phyloP scores from a whole-genome alignment of 1,284 basidiomycete genomes.

The Lignosus rhinocerotis region DNA sequence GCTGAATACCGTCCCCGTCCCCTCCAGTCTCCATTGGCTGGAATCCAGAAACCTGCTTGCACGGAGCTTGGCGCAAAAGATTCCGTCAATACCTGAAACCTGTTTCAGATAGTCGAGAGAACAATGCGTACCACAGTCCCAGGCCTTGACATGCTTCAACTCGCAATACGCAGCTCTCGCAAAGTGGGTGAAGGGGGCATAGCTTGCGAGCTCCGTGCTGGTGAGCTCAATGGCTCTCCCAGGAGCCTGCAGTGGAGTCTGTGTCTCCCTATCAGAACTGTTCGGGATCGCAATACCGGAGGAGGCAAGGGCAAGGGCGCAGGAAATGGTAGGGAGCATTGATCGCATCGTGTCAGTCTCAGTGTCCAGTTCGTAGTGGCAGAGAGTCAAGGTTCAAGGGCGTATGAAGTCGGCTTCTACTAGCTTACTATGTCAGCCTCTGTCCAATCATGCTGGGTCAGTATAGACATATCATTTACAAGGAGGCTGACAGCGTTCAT shows the following conservation, averaged over 20 bases:
- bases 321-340: no score
- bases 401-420: no score
- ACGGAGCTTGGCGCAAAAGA: conserved; percentile 32
- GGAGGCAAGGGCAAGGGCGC: no score
- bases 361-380: no score
- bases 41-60: conserved; percentile 44
- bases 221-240: conserved; percentile 5
- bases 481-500: no score
- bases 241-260: not conserved
- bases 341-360: no score
- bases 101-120: not conserved
- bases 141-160: conserved; percentile 37
- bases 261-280: no score
- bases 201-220: conserved; percentile 29
- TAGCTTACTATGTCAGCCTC: no score
- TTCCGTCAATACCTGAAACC: not conserved
- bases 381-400: no score
- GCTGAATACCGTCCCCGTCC: conserved; percentile 46
- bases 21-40: conserved; percentile 44
- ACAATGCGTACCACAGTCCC: conserved; percentile 43
- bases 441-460: no score
- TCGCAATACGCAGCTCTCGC: conserved; percentile 54
- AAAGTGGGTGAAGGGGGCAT: conserved; percentile 48
- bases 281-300: no score
- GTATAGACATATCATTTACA: no score